These are phyloP conservation scores for Aspergillus sparsus DNA, from an alignment of 495 filamentous ascomycete genomes.

Conservation along the genomic window DNA sequence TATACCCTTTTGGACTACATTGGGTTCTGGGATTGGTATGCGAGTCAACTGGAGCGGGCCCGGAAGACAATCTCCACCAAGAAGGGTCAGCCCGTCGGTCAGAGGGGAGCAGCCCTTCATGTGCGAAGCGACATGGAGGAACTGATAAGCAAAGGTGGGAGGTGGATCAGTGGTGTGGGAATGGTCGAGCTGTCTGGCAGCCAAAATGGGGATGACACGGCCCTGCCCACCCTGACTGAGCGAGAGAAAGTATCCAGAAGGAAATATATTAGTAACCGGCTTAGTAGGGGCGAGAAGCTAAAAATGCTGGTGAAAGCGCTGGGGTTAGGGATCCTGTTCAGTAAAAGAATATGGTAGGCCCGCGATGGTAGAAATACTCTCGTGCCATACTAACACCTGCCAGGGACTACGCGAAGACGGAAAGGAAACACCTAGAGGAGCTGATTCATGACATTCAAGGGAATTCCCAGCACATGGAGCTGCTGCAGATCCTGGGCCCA, in stretches of 20 bases:
- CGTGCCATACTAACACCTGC: no score
- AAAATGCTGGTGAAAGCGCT: slow-evolving; percentile 3
- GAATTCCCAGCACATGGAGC: neutral
- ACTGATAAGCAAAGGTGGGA: no score
- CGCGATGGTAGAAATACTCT: neutral
- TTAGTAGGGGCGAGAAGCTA: slow-evolving; percentile 10
- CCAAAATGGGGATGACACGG: no score
- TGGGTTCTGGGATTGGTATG: neutral
- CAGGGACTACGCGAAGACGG: slow-evolving; percentile 8
- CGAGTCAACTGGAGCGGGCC: neutral
- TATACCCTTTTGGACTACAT: neutral
- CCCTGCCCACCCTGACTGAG: neutral
- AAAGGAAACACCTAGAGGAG: neutral
- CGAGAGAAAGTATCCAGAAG: neutral
- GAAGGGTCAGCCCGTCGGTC: neutral
- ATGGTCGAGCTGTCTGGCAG: no score
- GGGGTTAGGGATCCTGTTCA: slow-evolving; percentile 12
- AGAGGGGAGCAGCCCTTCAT: neutral
- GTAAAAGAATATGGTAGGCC: slow-evolving; percentile 7
- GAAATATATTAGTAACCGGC: slow-evolving; percentile 1
- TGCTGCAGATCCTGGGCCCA: slow-evolving; percentile 1
- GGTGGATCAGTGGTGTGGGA: no score
- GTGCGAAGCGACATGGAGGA: neutral
- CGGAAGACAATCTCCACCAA: neutral
- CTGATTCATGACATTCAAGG: neutral